phyloP scores from a whole-genome alignment of 176 grass and related monocot species.

The Olyra latifolia region DNA sequence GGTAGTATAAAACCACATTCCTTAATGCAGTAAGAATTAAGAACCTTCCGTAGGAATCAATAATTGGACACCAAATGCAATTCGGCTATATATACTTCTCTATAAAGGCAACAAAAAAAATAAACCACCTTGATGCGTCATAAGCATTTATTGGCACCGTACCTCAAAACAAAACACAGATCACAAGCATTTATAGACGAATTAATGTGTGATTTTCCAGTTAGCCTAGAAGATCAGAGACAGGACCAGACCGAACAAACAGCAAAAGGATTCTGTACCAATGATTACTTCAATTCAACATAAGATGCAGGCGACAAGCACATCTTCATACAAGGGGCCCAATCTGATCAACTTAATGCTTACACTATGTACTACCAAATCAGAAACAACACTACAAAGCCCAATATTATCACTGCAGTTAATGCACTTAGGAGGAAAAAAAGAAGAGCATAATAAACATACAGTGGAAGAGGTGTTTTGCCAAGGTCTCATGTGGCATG shows the following conservation, averaged over 20 bases:
- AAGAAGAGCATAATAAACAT: constrained; percentile 24
- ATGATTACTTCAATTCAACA: background rate
- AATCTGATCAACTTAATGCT: constrained; percentile 14
- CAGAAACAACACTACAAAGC: background rate
- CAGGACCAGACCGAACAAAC: background rate
- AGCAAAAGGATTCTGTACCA: background rate
- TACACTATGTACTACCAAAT: background rate
- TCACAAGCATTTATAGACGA: constrained; percentile 10
- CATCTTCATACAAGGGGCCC: constrained; percentile 21
- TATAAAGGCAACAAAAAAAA: background rate
- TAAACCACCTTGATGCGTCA: background rate
- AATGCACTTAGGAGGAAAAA: background rate
- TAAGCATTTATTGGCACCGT: background rate
- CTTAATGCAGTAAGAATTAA: background rate
- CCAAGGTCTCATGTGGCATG: constrained; percentile 83
- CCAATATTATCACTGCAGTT: background rate
- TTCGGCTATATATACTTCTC: background rate
- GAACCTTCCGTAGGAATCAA: background rate
- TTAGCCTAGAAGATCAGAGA: constrained; percentile 11
- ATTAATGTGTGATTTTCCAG: background rate
- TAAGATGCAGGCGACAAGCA: background rate
- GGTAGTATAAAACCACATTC: background rate
- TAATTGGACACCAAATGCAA: constrained; percentile 10
- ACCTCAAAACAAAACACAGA: background rate
- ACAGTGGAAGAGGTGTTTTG: constrained; percentile 98